Percentiles rank a stretch among this genome's conserved stretches.
These are phyloP conservation scores for Trichoderma pleuroti DNA, from an alignment of 2,329 filamentous ascomycete genomes.

Conservation along the genomic window DNA sequence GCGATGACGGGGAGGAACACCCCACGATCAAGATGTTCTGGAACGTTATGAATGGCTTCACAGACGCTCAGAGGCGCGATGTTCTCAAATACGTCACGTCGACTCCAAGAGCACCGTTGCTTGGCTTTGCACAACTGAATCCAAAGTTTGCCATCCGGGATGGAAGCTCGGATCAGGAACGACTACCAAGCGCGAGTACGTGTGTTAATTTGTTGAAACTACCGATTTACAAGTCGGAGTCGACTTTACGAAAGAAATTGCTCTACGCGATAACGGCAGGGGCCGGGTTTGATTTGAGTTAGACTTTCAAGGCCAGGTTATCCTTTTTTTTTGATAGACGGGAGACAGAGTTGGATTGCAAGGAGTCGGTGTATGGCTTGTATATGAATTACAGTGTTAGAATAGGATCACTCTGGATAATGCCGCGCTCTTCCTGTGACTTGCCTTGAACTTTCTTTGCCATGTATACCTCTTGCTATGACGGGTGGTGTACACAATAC, in stretches of 20 bases:
- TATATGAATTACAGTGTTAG: not conserved
- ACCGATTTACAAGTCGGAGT: conserved; percentile 69
- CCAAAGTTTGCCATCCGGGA: conserved; percentile 90
- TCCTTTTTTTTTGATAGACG: not conserved
- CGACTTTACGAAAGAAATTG: conserved; percentile 70
- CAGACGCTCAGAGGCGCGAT: conserved; percentile 73
- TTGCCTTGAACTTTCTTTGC: not conserved
- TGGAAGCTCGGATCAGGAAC: conserved; percentile 55
- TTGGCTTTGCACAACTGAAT: conserved; percentile 83
- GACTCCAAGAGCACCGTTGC: conserved; percentile 81
- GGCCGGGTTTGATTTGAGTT: conserved; percentile 85
- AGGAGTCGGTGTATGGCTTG: not conserved
- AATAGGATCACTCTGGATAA: not conserved
- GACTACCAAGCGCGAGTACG: conserved; percentile 89
- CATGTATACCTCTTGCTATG: not conserved
- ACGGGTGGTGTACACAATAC: not conserved
- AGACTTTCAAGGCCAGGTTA: conserved; percentile 2
- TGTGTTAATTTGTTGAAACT: conserved; percentile 94
- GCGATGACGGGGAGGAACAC: conserved; percentile 85
- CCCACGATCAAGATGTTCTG: conserved; percentile 84
- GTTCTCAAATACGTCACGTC: conserved; percentile 95
- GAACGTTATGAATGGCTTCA: conserved; percentile 75
- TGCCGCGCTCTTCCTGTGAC: not conserved
- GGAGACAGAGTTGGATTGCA: not conserved
- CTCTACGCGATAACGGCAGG: conserved; percentile 86